Percentiles rank a stretch among this genome's conserved stretches.
phyloP scores from a whole-genome alignment of 2,329 filamentous ascomycete species.

The Colletotrichum nymphaeae region DNA sequence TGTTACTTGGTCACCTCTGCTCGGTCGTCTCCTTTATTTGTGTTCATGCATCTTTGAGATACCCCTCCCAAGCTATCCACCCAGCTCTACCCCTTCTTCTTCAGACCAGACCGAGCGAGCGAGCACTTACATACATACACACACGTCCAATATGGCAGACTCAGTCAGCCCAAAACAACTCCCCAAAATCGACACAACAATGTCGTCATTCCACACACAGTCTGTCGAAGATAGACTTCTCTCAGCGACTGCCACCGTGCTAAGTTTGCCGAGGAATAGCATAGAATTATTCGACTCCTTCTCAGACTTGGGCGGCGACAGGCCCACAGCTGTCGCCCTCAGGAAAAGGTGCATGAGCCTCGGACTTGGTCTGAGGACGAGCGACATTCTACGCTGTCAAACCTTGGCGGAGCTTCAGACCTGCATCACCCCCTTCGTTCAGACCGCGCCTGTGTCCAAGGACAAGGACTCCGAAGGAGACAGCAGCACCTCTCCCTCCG shows the following conservation, averaged over 20 bases:
- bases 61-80: constrained; percentile 22
- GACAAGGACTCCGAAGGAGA: constrained; percentile 31
- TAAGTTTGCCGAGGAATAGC: constrained; percentile 45
- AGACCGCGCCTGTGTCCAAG: constrained; percentile 15
- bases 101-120: constrained; percentile 24
- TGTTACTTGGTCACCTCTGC: constrained; percentile 18
- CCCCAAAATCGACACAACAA: constrained; percentile 40
- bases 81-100: constrained; percentile 12
- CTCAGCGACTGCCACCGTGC: constrained; percentile 48
- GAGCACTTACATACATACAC: not conserved
- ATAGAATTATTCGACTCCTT: constrained; percentile 56
- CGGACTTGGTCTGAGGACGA: constrained; percentile 48
- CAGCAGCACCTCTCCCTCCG: constrained; percentile 31
- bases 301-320: constrained; percentile 55
- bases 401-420: constrained; percentile 59
- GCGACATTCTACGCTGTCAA: constrained; percentile 55
- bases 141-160: constrained; percentile 22
- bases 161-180: constrained; percentile 31
- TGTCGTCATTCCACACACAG: constrained; percentile 31
- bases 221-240: constrained; percentile 46
- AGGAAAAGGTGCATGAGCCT: constrained; percentile 48
- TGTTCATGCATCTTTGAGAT: constrained; percentile 33
- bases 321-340: constrained; percentile 47
- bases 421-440: constrained; percentile 45
- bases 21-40: constrained; percentile 19